These are phyloP conservation scores for Apiospora koreana DNA, from an alignment of 2,329 filamentous ascomycete species.

Conservation along the genomic window DNA sequence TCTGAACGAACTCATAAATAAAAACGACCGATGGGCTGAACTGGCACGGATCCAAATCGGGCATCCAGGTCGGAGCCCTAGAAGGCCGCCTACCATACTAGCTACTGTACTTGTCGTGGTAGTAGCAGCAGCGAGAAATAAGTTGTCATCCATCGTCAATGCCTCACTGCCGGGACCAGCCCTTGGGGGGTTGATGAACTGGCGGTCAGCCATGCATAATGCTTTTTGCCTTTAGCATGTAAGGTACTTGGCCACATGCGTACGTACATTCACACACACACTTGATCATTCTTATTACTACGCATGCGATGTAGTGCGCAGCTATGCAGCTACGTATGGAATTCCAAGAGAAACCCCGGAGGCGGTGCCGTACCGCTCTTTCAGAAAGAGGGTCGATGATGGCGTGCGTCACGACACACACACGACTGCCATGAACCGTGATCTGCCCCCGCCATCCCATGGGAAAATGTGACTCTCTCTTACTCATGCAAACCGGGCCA, in stretches of 20 bases:
- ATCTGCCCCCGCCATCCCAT: slow-evolving; percentile 29
- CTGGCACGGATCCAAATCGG: not conserved
- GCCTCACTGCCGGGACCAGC: slow-evolving; percentile 22
- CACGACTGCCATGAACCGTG: slow-evolving; percentile 42
- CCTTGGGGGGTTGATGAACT: slow-evolving; percentile 43
- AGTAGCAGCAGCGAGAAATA: slow-evolving; percentile 9
- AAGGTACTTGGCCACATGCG: slow-evolving; percentile 4
- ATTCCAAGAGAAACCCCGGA: not conserved
- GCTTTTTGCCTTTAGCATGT: slow-evolving; percentile 6
- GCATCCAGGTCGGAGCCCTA: not conserved
- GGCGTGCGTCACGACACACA: slow-evolving; percentile 29
- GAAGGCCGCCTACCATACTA: not conserved
- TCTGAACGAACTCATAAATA: not conserved
- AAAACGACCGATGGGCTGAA: not conserved
- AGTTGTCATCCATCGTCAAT: slow-evolving; percentile 19
- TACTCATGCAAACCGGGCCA: not conserved
- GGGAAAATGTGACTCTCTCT: slow-evolving; percentile 11
- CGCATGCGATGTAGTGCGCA: not conserved
- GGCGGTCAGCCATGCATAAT: slow-evolving; percentile 47
- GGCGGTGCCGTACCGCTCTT: slow-evolving; percentile 9
- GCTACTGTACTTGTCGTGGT: not conserved
- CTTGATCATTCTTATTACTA: not conserved
- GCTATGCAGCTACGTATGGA: not conserved
- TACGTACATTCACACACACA: not conserved
- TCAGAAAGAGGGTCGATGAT: slow-evolving; percentile 17